phyloP scores from a whole-genome alignment of 1,284 basidiomycete genomes.

The Anthracocystis walkeri region DNA sequence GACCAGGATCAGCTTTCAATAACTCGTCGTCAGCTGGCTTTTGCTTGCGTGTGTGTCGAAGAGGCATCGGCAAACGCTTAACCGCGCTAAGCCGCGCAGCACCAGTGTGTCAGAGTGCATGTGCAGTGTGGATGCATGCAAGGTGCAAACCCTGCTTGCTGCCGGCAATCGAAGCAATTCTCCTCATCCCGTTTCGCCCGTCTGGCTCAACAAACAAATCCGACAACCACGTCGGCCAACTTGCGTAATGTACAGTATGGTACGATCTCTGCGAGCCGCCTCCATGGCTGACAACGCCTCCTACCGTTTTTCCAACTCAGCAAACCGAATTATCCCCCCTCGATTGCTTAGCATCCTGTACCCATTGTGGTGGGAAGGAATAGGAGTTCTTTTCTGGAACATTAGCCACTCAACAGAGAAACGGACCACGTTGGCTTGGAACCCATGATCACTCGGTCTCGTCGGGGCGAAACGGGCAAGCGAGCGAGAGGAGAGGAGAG shows the following conservation, averaged over 20 bases:
- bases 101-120: background rate
- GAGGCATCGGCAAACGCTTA: no score
- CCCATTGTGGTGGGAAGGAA: no score
- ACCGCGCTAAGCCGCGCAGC: no score
- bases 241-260: background rate
- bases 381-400: no score
- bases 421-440: no score
- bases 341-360: no score
- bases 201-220: constrained; percentile 1
- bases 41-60: no score
- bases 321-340: background rate
- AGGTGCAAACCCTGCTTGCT: constrained; percentile 9
- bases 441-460: no score
- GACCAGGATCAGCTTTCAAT: no score
- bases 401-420: no score
- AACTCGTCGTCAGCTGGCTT: no score
- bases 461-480: no score
- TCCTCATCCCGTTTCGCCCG: background rate
- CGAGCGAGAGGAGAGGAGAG: background rate
- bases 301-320: background rate
- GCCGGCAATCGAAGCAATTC: constrained; percentile 8
- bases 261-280: background rate
- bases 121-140: constrained; percentile 2
- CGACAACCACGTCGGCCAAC: constrained; percentile 7
- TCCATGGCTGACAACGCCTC: constrained; percentile 1